These are phyloP conservation scores for Paramecium sonneborni DNA, from an alignment of 73 alveolate genomes.

Conservation along the genomic window DNA sequence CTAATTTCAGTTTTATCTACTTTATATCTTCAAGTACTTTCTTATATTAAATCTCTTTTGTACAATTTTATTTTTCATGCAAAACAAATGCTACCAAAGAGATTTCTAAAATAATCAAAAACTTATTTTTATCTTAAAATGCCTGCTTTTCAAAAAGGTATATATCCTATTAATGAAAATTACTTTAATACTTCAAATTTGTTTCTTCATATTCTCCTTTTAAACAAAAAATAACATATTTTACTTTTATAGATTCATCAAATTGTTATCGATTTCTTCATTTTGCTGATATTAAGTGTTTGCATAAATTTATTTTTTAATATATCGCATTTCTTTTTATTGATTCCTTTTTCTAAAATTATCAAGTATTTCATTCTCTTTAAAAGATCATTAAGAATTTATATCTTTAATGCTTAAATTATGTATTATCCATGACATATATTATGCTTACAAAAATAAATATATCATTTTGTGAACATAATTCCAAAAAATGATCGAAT, in stretches of 20 bases:
- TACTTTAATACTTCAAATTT: not conserved
- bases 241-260: not conserved
- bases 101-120: not conserved
- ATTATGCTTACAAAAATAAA: conserved; percentile 5
- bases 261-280: not conserved
- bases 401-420: not conserved
- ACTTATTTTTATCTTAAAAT: not conserved
- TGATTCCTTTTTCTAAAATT: not conserved
- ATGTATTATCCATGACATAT: not conserved
- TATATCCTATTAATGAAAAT: not conserved
- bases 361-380: not conserved
- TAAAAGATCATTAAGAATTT: not conserved
- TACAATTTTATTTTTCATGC: not conserved
- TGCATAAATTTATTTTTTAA: not conserved
- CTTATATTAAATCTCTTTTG: not conserved
- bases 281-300: not conserved
- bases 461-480: not conserved
- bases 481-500: not conserved
- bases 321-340: not conserved
- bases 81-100: not conserved
- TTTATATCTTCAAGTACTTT: not conserved
- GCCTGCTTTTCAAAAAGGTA: not conserved
- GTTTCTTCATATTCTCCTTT: not conserved
- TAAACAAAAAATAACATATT: not conserved
- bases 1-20: not conserved